These are phyloP conservation scores for Spathaspora passalidarum DNA, from an alignment of 805 yeast genomes.

Conservation along the genomic window DNA sequence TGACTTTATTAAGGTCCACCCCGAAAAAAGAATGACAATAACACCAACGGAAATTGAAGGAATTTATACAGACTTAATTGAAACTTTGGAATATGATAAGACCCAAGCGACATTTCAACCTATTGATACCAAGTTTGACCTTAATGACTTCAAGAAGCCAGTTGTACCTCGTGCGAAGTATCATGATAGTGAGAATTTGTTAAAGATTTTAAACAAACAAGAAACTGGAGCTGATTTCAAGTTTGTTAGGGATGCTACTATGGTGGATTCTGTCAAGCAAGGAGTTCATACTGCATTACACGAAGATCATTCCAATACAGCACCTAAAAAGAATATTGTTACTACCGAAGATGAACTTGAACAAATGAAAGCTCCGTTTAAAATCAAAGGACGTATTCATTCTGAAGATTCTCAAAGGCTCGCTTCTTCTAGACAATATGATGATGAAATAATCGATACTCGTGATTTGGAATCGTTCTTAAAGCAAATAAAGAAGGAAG, in stretches of 20 bases:
- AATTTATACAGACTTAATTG: constrained; percentile 18
- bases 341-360: neutral
- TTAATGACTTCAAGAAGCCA: constrained; percentile 15
- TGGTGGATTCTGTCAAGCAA: neutral
- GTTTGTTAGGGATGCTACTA: neutral
- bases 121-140: constrained; percentile 16
- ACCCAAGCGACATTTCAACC: neutral
- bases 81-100: constrained; percentile 15
- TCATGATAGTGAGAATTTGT: neutral
- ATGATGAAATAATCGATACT: constrained; percentile 2
- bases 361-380: neutral
- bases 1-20: constrained; percentile 10
- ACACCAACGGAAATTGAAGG: constrained; percentile 14
- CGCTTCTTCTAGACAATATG: neutral
- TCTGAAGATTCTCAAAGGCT: neutral
- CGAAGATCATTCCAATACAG: neutral
- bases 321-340: neutral
- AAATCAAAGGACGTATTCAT: neutral
- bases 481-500: constrained; percentile 40
- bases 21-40: constrained; percentile 8
- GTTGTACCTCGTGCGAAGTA: neutral
- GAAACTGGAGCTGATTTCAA: neutral
- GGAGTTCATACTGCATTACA: neutral
- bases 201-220: neutral
- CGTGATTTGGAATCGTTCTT: constrained; percentile 30